Evolutionary conservation across 805 yeast species (phyloP), one percentile per base, ranked within the genome.

Genomic region (Monosporozyma solicola): DNA sequence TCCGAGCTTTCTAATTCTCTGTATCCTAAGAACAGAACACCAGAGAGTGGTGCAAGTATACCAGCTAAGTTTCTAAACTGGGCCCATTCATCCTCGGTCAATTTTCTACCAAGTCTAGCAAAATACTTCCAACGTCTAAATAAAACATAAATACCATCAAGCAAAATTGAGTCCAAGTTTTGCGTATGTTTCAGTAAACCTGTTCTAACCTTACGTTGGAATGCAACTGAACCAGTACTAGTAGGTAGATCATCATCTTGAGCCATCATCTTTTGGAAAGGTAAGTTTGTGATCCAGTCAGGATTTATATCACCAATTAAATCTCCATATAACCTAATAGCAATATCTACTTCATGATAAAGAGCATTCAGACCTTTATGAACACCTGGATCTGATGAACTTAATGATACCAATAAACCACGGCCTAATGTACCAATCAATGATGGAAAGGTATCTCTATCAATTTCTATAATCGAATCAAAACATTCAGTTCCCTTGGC

Each of bases 61-160:
- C 92, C 94, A 2, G 89, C 82, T 62, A 77, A 83, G 61, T 83
- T 85, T 59, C 85, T 73, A 66, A 82, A 81, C 27, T 80, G 76
- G 9, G 71, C 59, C 47, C 67, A 54, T 65, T 80, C 69, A 60
- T 76, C 59, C 59, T 69, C 55, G 50, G 66, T 60, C 6, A 69
- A 51, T 13, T 29, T 50, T 41, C 52, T 50, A 3, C 67, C 61
- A 20, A 58, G 37, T 20, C 55, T 58, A 4, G 39, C 57, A 35
- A 60, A 55, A 6, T 47, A 56, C 25, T 60, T 52, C 70, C 71
- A 67, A 46, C 63, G 62, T 55, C 69, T 49, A 70, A 74, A 55
- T 71, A 80, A 54, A 55, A 67, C 41, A 57, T 68, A 55, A 57
- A 70, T 55, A 50, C 70, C 59, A 60, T 68, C 70, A 20, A 65